A percentile compares a stretch with the other conserved stretches of the same genome.
Conservation (phyloP, 257 asterid genomes). For the Solanum medicagineum region DNA sequence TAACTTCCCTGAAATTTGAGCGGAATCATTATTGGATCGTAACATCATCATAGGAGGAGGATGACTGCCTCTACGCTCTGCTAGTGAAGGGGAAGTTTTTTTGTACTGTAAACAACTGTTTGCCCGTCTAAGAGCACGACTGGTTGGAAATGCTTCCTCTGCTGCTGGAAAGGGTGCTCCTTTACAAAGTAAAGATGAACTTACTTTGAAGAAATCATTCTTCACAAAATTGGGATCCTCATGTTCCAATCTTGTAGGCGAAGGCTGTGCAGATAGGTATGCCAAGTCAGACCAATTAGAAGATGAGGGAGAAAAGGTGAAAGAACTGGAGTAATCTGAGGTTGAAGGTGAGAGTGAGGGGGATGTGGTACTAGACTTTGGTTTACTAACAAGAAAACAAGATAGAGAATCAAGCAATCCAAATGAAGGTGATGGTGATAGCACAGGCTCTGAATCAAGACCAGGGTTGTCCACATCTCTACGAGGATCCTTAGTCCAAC, state of each 20-base stretch:
- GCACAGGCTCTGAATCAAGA: slow-evolving; percentile 19
- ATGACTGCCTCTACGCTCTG: slow-evolving; percentile 38
- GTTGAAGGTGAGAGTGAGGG: slow-evolving; percentile 77
- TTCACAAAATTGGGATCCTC: slow-evolving; percentile 16
- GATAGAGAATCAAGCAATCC: slow-evolving; percentile 49
- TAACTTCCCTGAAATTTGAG: slow-evolving; percentile 31
- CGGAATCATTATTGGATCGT: slow-evolving; percentile 41
- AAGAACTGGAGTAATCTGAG: slow-evolving; percentile 69
- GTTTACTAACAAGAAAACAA: slow-evolving; percentile 33
- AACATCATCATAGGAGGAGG: slow-evolving; percentile 35
- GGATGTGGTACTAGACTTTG: slow-evolving; percentile 40
- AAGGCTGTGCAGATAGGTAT: slow-evolving; percentile 53
- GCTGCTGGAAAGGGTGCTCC: slow-evolving; percentile 11
- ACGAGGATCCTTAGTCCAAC: slow-evolving; percentile 14
- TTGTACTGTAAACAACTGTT: slow-evolving; percentile 20
- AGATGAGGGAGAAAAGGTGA: slow-evolving; percentile 78
- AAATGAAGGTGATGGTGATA: slow-evolving; percentile 43
- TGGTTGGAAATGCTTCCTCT: slow-evolving; percentile 18
- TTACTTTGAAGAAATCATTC: slow-evolving; percentile 15
- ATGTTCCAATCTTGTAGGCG: slow-evolving; percentile 33
- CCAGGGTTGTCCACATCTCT: slow-evolving; percentile 18
- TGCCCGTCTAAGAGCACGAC: slow-evolving; percentile 9
- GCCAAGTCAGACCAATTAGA: slow-evolving; percentile 82
- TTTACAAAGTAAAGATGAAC: slow-evolving; percentile 15
- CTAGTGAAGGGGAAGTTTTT: slow-evolving; percentile 22